phyloP scores from a whole-genome alignment of 495 filamentous ascomycete species.

The Extremus antarcticus region DNA sequence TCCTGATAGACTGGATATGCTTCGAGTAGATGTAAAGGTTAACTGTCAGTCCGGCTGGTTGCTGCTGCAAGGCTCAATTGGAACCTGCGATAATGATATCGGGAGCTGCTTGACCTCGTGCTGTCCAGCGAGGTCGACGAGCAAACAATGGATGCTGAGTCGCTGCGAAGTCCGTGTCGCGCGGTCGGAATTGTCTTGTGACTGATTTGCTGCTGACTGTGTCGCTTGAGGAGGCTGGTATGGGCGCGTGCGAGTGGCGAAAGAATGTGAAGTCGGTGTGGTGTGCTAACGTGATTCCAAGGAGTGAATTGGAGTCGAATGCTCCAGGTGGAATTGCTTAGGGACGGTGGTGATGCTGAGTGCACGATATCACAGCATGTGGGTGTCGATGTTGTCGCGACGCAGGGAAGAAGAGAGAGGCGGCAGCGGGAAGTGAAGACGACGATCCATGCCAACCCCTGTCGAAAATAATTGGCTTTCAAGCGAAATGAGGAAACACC shows the following conservation, averaged over 20 bases:
- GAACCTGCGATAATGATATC: background rate
- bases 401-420: background rate
- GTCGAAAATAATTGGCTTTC: background rate
- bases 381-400: conserved; percentile 2
- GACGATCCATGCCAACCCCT: background rate
- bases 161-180: conserved; percentile 1
- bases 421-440: background rate
- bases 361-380: background rate
- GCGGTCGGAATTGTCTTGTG: background rate
- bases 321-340: conserved; percentile 5
- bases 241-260: background rate
- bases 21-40: background rate
- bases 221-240: background rate
- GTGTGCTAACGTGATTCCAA: conserved; percentile 4
- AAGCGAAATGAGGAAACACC: conserved; percentile 2
- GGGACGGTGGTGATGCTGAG: background rate
- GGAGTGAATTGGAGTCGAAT: conserved; percentile 3
- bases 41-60: background rate
- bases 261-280: background rate
- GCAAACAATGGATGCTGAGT: background rate
- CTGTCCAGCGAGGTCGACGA: background rate
- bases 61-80: background rate
- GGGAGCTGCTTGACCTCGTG: background rate
- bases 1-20: background rate
- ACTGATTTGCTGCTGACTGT: background rate